A percentile compares a stretch with the other conserved stretches of the same genome.
phyloP scores from a whole-genome alignment of 2,329 filamentous ascomycete genomes.

The Colletotrichum simmondsii region DNA sequence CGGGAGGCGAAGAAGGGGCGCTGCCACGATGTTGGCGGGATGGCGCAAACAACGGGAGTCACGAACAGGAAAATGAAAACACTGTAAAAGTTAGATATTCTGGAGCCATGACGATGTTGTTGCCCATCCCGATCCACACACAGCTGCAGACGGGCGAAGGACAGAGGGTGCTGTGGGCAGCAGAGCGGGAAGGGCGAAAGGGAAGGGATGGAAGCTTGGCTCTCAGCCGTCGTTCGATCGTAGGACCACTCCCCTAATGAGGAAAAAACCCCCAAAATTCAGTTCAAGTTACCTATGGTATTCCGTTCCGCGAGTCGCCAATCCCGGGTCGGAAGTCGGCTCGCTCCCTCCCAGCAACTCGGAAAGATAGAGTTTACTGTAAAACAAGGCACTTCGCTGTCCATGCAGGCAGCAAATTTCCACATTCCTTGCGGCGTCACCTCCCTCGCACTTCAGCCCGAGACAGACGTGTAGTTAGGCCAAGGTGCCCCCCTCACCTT shows the following conservation, averaged over 20 bases:
- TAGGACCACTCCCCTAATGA: constrained; percentile 19
- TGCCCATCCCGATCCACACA: not conserved
- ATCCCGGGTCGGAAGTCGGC: constrained; percentile 32
- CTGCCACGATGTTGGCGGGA: constrained; percentile 3
- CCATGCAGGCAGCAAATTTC: constrained; percentile 29
- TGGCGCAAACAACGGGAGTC: not conserved
- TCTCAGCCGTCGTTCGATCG: constrained; percentile 3
- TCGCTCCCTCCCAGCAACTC: constrained; percentile 22
- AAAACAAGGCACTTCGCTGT: constrained; percentile 33
- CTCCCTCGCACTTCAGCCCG: constrained; percentile 8
- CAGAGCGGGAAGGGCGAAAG: constrained; percentile 20
- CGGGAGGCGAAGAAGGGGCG: not conserved
- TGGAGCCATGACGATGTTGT: not conserved
- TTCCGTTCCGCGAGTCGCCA: constrained; percentile 24
- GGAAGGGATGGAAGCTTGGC: constrained; percentile 24
- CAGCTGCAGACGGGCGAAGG: constrained; percentile 1
- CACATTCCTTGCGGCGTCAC: constrained; percentile 14
- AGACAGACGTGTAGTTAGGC: not conserved
- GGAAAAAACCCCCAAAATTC: not conserved
- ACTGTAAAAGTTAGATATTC: not conserved
- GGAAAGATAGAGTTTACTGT: constrained; percentile 32
- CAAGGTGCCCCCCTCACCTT: constrained; percentile 10
- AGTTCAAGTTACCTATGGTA: not conserved
- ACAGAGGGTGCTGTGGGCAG: constrained; percentile 8
- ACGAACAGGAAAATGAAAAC: not conserved